A percentile compares a stretch with the other conserved stretches of the same genome.
These are phyloP conservation scores for Cystobasidium sp. DNA, from an alignment of 1,284 basidiomycete species.

Conservation along the genomic window DNA sequence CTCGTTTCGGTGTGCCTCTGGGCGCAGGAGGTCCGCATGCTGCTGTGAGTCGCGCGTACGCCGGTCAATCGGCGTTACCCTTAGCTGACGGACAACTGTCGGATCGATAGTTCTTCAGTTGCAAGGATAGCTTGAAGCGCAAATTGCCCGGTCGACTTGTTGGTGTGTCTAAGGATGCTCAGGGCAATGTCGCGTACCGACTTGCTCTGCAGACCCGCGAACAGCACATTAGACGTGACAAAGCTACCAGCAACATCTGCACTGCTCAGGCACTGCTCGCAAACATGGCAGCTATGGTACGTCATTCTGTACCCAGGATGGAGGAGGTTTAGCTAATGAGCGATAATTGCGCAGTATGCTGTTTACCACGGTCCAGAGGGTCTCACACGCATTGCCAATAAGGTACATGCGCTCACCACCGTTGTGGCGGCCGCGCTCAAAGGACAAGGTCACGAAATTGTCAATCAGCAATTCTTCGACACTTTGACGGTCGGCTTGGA, in stretches of 20 bases:
- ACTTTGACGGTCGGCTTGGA: constrained; percentile 79
- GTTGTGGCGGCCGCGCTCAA: constrained; percentile 74
- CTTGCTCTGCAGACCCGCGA: constrained; percentile 94
- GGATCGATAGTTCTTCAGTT: constrained; percentile 77
- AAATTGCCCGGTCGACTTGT: constrained; percentile 97
- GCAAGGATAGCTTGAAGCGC: constrained; percentile 87
- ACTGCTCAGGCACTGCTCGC: constrained; percentile 88
- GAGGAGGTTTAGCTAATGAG: constrained; percentile 25
- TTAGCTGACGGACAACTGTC: background rate
- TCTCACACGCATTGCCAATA: constrained; percentile 80
- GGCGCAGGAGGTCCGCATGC: constrained; percentile 59
- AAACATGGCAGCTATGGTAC: constrained; percentile 89
- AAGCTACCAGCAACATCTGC: constrained; percentile 92
- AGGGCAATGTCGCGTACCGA: constrained; percentile 86
- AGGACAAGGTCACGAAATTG: constrained; percentile 69
- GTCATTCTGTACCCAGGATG: background rate
- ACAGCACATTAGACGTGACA: constrained; percentile 94
- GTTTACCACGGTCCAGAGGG: constrained; percentile 94
- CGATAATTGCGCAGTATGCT: constrained; percentile 58
- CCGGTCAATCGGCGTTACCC: constrained; percentile 59
- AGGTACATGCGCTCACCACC: constrained; percentile 86
- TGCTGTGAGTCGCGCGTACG: constrained; percentile 35
- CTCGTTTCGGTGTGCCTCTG: constrained; percentile 76
- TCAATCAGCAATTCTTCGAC: constrained; percentile 77
- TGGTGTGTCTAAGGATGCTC: constrained; percentile 81